Evolutionary conservation across 495 filamentous ascomycete genomes (phyloP).

Genomic region (Annulohypoxylon stygium): DNA sequence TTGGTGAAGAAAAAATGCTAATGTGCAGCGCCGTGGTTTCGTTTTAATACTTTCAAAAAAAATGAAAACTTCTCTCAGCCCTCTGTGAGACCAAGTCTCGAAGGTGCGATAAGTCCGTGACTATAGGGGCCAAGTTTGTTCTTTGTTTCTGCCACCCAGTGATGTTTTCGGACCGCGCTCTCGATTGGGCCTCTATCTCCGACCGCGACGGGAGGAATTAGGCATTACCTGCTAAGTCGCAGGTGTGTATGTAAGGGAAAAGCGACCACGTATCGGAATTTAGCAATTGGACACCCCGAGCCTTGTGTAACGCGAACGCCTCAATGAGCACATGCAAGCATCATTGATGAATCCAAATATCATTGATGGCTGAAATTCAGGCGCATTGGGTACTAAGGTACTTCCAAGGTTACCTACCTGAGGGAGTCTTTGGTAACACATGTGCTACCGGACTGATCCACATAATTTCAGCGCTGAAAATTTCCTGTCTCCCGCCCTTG

Average conservation of each 20-base stretch:
- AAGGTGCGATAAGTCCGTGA: slow-evolving; percentile 36
- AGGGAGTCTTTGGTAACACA: too few relatives aligned
- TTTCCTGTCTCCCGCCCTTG: too few relatives aligned
- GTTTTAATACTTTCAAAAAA: background rate
- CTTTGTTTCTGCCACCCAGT: background rate
- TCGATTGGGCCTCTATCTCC: slow-evolving; percentile 7
- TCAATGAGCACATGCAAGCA: background rate
- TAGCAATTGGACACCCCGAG: background rate
- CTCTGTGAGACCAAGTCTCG: slow-evolving; percentile 1
- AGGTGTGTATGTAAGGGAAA: background rate
- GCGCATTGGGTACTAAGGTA: too few relatives aligned
- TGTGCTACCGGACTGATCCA: too few relatives aligned
- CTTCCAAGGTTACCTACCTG: too few relatives aligned
- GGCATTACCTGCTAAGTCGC: background rate
- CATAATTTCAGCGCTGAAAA: too few relatives aligned
- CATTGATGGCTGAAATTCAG: too few relatives aligned
- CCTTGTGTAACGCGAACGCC: background rate
- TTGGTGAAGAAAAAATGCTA: slow-evolving; percentile 1
- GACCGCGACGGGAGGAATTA: background rate
- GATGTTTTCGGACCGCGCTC: background rate
- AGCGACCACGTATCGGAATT: background rate
- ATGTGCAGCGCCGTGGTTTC: background rate
- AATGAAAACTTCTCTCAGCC: too few relatives aligned
- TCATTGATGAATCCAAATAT: too few relatives aligned
- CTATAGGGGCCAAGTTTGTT: background rate